Evolutionary conservation across 2,329 filamentous ascomycete genomes (phyloP).

Genomic region (Cladosporium cucumerinum): DNA sequence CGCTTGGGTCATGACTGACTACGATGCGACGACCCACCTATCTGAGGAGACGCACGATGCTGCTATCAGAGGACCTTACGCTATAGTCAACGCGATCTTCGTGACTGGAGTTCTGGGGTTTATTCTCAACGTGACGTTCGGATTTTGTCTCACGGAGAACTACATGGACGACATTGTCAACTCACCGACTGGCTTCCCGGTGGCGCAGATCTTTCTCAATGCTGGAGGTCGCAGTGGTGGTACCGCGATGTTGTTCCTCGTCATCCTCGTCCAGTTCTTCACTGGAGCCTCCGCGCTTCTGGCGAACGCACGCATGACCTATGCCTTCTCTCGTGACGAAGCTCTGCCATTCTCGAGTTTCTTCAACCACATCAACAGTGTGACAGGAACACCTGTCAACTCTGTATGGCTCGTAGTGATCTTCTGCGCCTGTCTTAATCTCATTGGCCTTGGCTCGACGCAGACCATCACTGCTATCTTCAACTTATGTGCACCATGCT

Average conservation of each 20-base stretch:
- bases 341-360: constrained; percentile 47
- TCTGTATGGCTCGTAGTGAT: constrained; percentile 56
- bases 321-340: constrained; percentile 54
- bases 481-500: constrained; percentile 54
- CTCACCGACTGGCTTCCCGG: constrained; percentile 57
- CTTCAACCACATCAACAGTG: constrained; percentile 50
- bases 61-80: constrained; percentile 53
- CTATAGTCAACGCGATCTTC: constrained; percentile 54
- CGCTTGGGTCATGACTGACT: constrained; percentile 60
- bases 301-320: constrained; percentile 52
- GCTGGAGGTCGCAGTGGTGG: constrained; percentile 52
- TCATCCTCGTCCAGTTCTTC: constrained; percentile 59
- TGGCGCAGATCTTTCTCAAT: constrained; percentile 58
- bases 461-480: constrained; percentile 53
- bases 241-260: constrained; percentile 54
- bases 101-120: constrained; percentile 57
- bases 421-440: constrained; percentile 56
- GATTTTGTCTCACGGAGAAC: constrained; percentile 54
- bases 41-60: constrained; percentile 54
- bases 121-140: constrained; percentile 58
- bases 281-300: constrained; percentile 48
- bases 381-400: constrained; percentile 51
- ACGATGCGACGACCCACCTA: constrained; percentile 47
- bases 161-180: constrained; percentile 51
- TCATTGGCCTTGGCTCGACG: constrained; percentile 57